Evolutionary conservation across 2,329 filamentous ascomycete genomes (phyloP), one percentile per base, ranked within the genome.

Genomic region (Alternaria panax): DNA sequence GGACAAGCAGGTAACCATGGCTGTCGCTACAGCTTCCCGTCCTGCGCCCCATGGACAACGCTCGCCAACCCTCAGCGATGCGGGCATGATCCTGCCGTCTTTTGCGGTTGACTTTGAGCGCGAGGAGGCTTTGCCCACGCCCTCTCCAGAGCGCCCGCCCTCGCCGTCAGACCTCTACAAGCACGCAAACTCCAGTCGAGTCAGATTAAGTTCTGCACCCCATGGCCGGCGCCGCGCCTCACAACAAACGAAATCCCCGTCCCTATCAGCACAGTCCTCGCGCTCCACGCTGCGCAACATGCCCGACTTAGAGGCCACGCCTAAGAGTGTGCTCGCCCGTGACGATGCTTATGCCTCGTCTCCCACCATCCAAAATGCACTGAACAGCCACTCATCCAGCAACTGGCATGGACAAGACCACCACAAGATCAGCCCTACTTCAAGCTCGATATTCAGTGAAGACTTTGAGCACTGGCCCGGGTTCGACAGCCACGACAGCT

Each of bases 1-100:
- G 45, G 28, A 53, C 55, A 58, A 51, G 59, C 51, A 41, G 51
- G 59, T 63, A 63, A 56, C 59, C 62, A 70, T 71, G 69, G 69
- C 64, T 51, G 59, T 67, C 57, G 62, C 62, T 50, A 62, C 65
- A 63, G 56, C 64, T 61, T 55, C 66, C 61, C 65, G 57, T 56
- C 51, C 57, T 63, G 50, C 58, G 36, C 51, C 51, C 25, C 43
- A 60, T 56, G 65, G 62, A 27, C 69, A 58, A 64, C 67, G 72
- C 42, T 96, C 92, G 60, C 93, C 93, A 46, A 96, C 93, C 2
- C 82, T 97, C 71, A 96, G 92, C 56, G 96, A 97, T 78, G 92
- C 93, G 52, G 93, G 96, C 77, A 93, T 97, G 92, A 96, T 97
- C 71, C 82, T 97, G 52, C 93, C 93, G 61, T 88, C 90, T 54